Conservation (phyloP, 257 asterid species). For the Lycium barbarum region DNA sequence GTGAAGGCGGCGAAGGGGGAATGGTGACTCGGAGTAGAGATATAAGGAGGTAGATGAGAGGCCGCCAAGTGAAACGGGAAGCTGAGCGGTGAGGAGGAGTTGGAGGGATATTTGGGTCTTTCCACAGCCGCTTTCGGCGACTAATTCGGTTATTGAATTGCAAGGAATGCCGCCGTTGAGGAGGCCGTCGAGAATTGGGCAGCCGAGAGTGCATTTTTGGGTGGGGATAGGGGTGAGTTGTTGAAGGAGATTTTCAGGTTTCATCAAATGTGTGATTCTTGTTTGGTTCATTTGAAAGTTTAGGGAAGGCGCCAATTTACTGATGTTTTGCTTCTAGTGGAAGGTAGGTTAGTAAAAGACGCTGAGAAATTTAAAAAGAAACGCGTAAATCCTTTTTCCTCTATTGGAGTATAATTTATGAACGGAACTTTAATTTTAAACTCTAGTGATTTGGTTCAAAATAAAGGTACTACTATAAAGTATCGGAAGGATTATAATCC, state of each 20-base stretch:
- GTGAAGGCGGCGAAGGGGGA: slow-evolving; percentile 80
- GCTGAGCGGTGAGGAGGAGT: slow-evolving; percentile 84
- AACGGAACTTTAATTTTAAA: too few species aligned
- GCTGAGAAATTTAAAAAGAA: too few species aligned
- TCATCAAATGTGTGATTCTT: slow-evolving; percentile 39
- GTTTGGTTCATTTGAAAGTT: not conserved
- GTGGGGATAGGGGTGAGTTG: slow-evolving; percentile 51
- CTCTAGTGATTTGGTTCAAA: too few species aligned
- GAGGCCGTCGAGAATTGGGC: slow-evolving; percentile 71
- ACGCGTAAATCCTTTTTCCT: too few species aligned
- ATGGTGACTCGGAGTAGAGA: slow-evolving; percentile 89
- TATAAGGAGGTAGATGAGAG: slow-evolving; percentile 80
- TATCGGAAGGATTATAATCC: too few species aligned
- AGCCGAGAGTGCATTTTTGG: slow-evolving; percentile 63
- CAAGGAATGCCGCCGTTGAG: slow-evolving; percentile 88
- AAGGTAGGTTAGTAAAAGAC: too few species aligned
- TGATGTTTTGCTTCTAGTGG: not conserved
- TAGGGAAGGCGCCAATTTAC: not conserved
- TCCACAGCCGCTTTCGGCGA: slow-evolving; percentile 92
- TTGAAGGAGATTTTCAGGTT: slow-evolving; percentile 66
- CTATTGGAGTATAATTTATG: too few species aligned
- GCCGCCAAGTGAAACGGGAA: slow-evolving; percentile 74
- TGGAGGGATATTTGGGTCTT: slow-evolving; percentile 92
- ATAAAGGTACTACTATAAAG: too few species aligned
- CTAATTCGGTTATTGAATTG: slow-evolving; percentile 79